phyloP scores from a whole-genome alignment of 2,329 filamentous ascomycete species.

The Aspergillus sp. region DNA sequence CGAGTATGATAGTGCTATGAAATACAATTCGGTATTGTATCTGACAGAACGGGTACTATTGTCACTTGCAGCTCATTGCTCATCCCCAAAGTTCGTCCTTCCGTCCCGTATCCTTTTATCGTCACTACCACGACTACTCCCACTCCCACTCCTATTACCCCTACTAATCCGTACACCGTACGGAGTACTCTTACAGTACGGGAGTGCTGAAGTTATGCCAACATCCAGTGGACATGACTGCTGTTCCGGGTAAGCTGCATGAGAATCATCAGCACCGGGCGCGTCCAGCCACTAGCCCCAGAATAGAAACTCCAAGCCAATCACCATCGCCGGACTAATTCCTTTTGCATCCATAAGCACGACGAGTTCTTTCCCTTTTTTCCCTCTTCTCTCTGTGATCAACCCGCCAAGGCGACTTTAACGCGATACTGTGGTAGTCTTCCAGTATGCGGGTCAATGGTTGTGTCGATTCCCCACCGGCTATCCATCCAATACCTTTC shows the following conservation, averaged over 20 bases:
- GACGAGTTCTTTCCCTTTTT: neutral
- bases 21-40: too few species aligned
- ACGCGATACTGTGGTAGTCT: neutral
- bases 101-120: too few species aligned
- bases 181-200: too few species aligned
- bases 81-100: too few species aligned
- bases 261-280: neutral
- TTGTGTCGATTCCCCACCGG: slow-evolving; percentile 1
- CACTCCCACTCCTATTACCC: too few species aligned
- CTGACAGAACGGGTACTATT: too few species aligned
- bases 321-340: neutral
- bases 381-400: too few species aligned
- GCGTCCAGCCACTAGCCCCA: neutral
- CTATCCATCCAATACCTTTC: neutral
- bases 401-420: neutral
- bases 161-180: too few species aligned
- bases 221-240: neutral
- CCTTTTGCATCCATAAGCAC: slow-evolving; percentile 1
- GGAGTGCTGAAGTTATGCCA: too few species aligned
- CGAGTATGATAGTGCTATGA: neutral
- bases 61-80: too few species aligned
- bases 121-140: too few species aligned
- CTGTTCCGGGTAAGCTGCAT: slow-evolving; percentile 1
- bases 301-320: neutral
- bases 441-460: slow-evolving; percentile 7